Base-by-base conservation (phyloP, 1,139 yeast species). In the Candida anutae region DNA sequence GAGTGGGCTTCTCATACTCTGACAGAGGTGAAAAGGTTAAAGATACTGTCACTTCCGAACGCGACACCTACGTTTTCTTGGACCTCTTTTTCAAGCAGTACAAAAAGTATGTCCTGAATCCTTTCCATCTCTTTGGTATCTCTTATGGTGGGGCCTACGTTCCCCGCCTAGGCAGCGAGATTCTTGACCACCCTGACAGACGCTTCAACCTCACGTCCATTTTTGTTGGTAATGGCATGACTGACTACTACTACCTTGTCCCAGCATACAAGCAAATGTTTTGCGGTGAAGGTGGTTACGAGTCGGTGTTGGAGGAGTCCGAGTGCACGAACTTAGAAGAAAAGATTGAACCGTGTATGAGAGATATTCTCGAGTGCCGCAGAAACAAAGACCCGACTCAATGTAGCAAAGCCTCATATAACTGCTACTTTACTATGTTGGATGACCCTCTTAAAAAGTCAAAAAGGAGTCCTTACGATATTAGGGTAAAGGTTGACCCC, bases 71-170 rank as follows among this genome's bases (percentile, higher is more conserved):
- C 49, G 74, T 79, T 5, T 83, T 84, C 48, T 63, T 83, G 48
- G 82, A 78, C 47, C 65, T 83, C 37, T 81, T 84, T 56, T 83
- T 77, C 58, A 73, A 77, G 44, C 77, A 77, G 44, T 80, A 80
- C 62, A 79, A 83, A 11, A 64, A 77, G 38, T 77, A 74, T 46
- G 38, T 55, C 25, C 40, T 53, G n/a, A 65, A 70, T 38, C 66
- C 66, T 24, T 82, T 83, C 70, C 94, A 83, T 52, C 77, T 84
- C 50, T 76, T 94, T 30, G 94, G 94, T 34, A 94, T 83, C 55
- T 79, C 90, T 9, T 84, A 83, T 46, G 94, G 85, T 21, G 95
- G 94, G 24, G 93, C 82, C 53, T 83, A 83, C 50, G 75, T 83
- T 38, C 95, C 95, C 16, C 74, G 68, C 15, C 76, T 84, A 53